phyloP scores from a whole-genome alignment of 1,284 basidiomycete genomes.

The Leccinum subspadiceum region DNA sequence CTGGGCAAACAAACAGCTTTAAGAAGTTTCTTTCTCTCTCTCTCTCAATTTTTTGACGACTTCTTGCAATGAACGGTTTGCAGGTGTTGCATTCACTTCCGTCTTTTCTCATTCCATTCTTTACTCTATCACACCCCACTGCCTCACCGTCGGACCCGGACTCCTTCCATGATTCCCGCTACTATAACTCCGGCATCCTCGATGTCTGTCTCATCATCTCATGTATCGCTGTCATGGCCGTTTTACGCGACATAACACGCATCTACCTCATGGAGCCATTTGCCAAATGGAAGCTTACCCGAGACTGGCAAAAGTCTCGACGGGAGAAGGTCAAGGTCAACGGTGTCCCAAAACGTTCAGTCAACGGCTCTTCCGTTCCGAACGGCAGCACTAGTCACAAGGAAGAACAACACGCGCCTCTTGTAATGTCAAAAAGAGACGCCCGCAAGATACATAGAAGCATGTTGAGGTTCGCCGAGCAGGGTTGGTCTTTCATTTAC shows the following conservation, averaged over 20 bases:
- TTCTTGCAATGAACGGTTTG: conserved; percentile 33
- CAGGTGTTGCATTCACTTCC: conserved; percentile 47
- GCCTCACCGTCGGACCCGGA: conserved; percentile 54
- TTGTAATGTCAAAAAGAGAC: conserved; percentile 40
- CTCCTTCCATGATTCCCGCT: conserved; percentile 63
- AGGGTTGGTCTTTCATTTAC: conserved; percentile 88
- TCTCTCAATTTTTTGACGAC: conserved; percentile 26
- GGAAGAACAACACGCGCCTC: conserved; percentile 16
- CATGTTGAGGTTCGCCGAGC: conserved; percentile 89
- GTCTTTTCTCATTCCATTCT: conserved; percentile 61
- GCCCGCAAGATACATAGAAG: conserved; percentile 62
- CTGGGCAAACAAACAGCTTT: conserved; percentile 30
- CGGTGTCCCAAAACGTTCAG: conserved; percentile 27
- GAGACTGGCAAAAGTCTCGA: conserved; percentile 41
- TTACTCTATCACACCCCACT: conserved; percentile 73
- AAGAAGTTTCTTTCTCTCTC: conserved; percentile 1
- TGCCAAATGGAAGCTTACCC: conserved; percentile 67
- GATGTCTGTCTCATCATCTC: conserved; percentile 74
- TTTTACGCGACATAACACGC: conserved; percentile 74
- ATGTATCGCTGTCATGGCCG: conserved; percentile 75
- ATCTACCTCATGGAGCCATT: conserved; percentile 76
- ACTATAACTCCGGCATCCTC: conserved; percentile 68
- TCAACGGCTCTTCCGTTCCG: conserved; percentile 33
- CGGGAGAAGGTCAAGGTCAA: conserved; percentile 29
- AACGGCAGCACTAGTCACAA: conserved; percentile 26